Evolutionary conservation across 2,329 filamentous ascomycete species (phyloP), one percentile per base, ranked within the genome.

Genomic region (Alternaria longipes): DNA sequence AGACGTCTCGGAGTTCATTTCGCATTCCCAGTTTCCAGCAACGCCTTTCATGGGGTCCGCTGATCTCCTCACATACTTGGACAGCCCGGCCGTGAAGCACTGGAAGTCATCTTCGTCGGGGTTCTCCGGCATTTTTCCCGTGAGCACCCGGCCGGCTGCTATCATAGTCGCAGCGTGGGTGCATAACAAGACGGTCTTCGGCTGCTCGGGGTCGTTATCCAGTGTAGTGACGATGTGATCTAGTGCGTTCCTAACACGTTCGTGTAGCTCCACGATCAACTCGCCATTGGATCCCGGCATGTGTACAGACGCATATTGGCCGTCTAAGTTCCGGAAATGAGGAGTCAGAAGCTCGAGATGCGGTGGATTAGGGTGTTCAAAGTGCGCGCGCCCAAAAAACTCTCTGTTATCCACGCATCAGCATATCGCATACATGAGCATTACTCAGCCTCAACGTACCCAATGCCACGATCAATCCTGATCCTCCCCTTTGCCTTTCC

Each of bases 81-180:
- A 93, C 70, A 97, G 76, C 0, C 91, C 90, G 73, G 92, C 94
- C 2, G 93, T 97, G 76, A 90, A 97, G 62, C 92, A 92, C 60
- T 86, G 83, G 76, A 97, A 97, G 78, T 97, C 94, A 64, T 95
- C 90, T 54, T 86, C 86, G 8, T 87, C 87, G 30, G 88, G 83
- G 74, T 90, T 87, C 1, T 87, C 85, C 0, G 94, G 94, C 85
- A 94, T 89, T 28, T 70, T 65, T 9, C 93, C 93, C 2, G 94
- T 97, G 69, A 99, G 82, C 1, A 88, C 89, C 41, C 95, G 86
- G 1, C 94, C 94, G 67, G 95, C 86, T 8, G 91, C 90, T 75
- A 99, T 97, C 72, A 98, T 86, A 11, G 90, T 88, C 4, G 95
- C 95, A 1, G 95, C 95, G 81, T 99, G 95, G 1, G 92, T 91